Evolutionary conservation across 2,329 filamentous ascomycete species (phyloP).

Genomic region (Fusarium heterosporum): DNA sequence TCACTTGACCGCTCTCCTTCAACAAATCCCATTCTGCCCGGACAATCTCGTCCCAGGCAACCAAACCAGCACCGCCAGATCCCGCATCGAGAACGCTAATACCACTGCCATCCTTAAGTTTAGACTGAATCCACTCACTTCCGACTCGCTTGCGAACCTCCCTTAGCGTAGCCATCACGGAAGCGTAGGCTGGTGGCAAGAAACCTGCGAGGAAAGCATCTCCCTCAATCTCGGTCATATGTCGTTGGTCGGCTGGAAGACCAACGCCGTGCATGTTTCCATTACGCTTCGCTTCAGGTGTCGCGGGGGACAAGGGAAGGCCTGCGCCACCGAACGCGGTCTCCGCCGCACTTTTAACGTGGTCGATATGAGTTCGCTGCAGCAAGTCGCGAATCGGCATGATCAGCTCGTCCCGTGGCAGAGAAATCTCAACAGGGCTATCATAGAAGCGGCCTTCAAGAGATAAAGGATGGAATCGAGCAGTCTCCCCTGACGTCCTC

Average conservation of each 20-base stretch:
- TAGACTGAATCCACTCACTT: slow-evolving; percentile 73
- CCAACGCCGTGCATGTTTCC: slow-evolving; percentile 73
- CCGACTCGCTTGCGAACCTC: slow-evolving; percentile 81
- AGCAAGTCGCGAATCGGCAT: slow-evolving; percentile 78
- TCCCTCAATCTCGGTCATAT: slow-evolving; percentile 80
- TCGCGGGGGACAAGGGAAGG: slow-evolving; percentile 81
- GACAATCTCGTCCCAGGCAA: slow-evolving; percentile 82
- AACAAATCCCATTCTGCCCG: slow-evolving; percentile 84
- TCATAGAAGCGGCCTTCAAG: slow-evolving; percentile 79
- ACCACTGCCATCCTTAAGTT: slow-evolving; percentile 67
- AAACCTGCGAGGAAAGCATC: slow-evolving; percentile 78
- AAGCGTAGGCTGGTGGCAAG: slow-evolving; percentile 77
- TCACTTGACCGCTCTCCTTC: slow-evolving; percentile 60
- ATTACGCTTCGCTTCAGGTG: slow-evolving; percentile 67
- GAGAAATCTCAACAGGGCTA: slow-evolving; percentile 76
- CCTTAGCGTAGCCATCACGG: slow-evolving; percentile 73
- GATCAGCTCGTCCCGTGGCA: slow-evolving; percentile 77
- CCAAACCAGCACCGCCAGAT: slow-evolving; percentile 76
- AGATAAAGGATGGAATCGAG: slow-evolving; percentile 80
- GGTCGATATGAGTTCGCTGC: slow-evolving; percentile 74
- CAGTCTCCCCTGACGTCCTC: slow-evolving; percentile 50
- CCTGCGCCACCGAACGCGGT: slow-evolving; percentile 79
- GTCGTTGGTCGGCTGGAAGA: slow-evolving; percentile 70
- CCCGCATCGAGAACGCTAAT: slow-evolving; percentile 80
- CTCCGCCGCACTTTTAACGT: slow-evolving; percentile 79